Base-by-base conservation (phyloP, 2,329 filamentous ascomycete species). In the Zopfia rhizophila region DNA sequence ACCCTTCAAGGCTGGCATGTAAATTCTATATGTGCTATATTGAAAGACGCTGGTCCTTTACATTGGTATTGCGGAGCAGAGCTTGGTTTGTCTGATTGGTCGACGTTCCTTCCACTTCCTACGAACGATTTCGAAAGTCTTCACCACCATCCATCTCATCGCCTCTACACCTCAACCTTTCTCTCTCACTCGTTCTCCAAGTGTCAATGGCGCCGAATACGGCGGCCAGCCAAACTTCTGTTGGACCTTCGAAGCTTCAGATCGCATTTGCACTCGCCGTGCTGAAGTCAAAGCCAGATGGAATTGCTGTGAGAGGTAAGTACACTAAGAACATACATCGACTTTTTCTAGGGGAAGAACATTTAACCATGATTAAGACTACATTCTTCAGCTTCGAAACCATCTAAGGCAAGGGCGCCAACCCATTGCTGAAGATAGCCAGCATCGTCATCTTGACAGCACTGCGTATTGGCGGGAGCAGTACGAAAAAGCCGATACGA, bases 381-480 rank as follows among this genome's bases (percentile, higher is more conserved):
- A 72, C 23, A 37, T 68, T 3, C 40, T 62, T 5, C 53, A 58
- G 46, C 68, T 78, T 6, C 66, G 70, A 17, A 54, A 62, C 31
- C 70, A 75, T 13, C 36, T 68, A n/a, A 60, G 63, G 32, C 59
- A 52, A 2, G 59, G 55, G 2, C 50, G 31, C 18, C 52, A 58
- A 12, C 47, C 58, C 2, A 45, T 53, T 17, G 43, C 62, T 3
- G 45, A 63, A 13, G 58, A 52, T 19, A 56, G 65, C 12, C 35
- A 51, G 0, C 55, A 66, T 28, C 62, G 56, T 7, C 69, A 75
- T 32, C 56, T 78, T 16, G 72, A 77, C 45, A 60, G 71, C 11
- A 69, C 70, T 8, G 54, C 66, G 3, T 76, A 69, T 44, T 77
- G 74, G 75, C 53, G 56, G 22, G 53, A 68, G 6, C 57, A 58